Base-by-base conservation (phyloP, 2,329 filamentous ascomycete species). In the Neoarthrinium moseri region DNA sequence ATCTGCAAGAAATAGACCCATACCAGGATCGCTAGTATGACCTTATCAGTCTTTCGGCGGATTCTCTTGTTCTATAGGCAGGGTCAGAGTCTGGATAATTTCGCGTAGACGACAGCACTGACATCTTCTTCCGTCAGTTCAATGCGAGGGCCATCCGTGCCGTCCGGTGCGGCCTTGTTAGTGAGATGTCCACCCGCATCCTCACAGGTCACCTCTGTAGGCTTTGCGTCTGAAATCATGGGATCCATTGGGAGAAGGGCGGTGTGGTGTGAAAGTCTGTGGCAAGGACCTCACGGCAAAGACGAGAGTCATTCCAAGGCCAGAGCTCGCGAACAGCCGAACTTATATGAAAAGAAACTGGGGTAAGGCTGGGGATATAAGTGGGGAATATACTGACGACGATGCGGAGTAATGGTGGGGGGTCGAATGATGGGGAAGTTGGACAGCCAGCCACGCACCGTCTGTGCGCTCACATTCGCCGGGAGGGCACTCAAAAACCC, bases 1-100 rank as follows among this genome's bases (percentile, higher is more conserved):
- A 81, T 67, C 50, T 80, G 76, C 11, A 81, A 66, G 55, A 81
- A 80, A 58, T 80, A 80, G n/a, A 80, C 74, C 77, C 77, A 80
- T 38, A 77, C 58, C 1, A 81, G 68, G 39, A 81, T 72, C 4
- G 59, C 56, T 2, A 86, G 69, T 45, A 87, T 81, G 22, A 72
- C 70, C 39, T 69, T 72, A 56, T 86, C 83, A 1, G 81, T 85
- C 62, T 84, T 84, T 33, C 71, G 72, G 21, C 76, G 71, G 50
- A 86, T 84, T 8, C 75, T 73, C 51, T 70, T 74, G 61, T 75
- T 78, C 72, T 74, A 32, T 36, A 26, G 18, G 5, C 10, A 15
- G 11, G 2, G 4, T 3, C 3, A 20, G 17, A 3, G 32, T 3
- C n/a, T 6, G 12, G 10, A 21, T 42, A 13, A 26, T 12, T 15